These are phyloP conservation scores for Chiua sp. DNA, from an alignment of 1,284 basidiomycete genomes.

Conservation along the genomic window DNA sequence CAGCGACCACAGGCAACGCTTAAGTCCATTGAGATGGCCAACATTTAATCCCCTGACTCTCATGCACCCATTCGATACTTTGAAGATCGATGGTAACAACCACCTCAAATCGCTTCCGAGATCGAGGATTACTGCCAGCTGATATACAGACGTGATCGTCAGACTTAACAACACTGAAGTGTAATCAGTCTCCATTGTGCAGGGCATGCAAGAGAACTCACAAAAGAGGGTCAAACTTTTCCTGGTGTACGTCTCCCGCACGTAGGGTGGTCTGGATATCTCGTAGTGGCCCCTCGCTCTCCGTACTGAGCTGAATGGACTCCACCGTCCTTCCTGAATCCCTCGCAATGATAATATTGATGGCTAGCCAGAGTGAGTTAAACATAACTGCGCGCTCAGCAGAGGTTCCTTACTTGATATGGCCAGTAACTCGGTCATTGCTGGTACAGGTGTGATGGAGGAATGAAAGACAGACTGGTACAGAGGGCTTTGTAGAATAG, in stretches of 20 bases:
- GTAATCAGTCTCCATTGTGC: neutral
- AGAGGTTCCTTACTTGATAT: no score
- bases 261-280: neutral
- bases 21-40: neutral
- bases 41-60: slow-evolving; percentile 11
- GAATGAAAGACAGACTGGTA: no score
- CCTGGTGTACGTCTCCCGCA: neutral
- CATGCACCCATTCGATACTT: neutral
- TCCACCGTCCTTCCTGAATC: slow-evolving; percentile 7
- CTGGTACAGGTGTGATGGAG: no score
- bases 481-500: no score
- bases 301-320: slow-evolving; percentile 4
- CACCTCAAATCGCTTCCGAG: neutral
- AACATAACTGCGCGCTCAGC: neutral
- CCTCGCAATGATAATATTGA: slow-evolving; percentile 8
- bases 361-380: neutral
- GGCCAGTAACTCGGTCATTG: no score
- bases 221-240: neutral
- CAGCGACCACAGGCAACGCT: neutral
- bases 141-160: slow-evolving; percentile 4
- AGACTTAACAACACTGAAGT: slow-evolving; percentile 5
- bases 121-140: neutral
- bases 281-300: neutral
- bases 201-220: neutral
- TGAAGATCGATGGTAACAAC: neutral